A percentile compares a stretch with the other conserved stretches of the same genome.
Conservation (phyloP, 73 alveolate genomes). For the Stentor roeselii region DNA sequence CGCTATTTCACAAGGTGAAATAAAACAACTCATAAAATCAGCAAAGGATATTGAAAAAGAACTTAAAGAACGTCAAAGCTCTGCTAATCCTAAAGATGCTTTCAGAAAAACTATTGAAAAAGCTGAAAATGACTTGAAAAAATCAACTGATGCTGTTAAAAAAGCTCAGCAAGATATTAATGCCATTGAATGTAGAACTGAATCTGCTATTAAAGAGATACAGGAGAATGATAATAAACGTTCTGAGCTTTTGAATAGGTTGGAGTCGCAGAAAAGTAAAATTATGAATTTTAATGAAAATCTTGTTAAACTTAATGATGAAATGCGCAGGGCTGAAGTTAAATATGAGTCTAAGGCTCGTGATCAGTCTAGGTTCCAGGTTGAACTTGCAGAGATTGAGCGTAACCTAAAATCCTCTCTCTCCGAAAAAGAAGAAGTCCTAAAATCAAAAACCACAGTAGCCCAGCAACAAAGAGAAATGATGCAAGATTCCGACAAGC, state of each 20-base stretch:
- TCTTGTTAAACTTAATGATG: no score
- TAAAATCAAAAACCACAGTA: background rate
- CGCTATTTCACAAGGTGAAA: constrained; percentile 1
- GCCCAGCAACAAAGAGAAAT: constrained; percentile 24
- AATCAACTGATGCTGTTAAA: constrained; percentile 38
- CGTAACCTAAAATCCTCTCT: constrained; percentile 56
- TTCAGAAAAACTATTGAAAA: constrained; percentile 32
- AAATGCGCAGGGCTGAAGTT: constrained; percentile 40
- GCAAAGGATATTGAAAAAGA: constrained; percentile 25
- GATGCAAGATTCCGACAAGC: constrained; percentile 5
- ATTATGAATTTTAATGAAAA: no score
- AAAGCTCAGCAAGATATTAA: constrained; percentile 51
- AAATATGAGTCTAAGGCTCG: constrained; percentile 32
- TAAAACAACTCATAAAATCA: constrained; percentile 8
- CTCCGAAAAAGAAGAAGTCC: constrained; percentile 43
- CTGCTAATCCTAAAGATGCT: background rate
- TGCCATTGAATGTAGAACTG: constrained; percentile 47
- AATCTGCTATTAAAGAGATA: constrained; percentile 42
- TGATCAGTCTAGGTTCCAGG: constrained; percentile 25
- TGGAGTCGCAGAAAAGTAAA: background rate
- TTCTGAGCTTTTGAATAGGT: background rate
- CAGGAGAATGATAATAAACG: background rate
- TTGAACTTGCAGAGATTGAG: constrained; percentile 34
- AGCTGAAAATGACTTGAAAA: constrained; percentile 46
- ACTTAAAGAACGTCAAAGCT: background rate